Evolutionary conservation across 2,329 filamentous ascomycete genomes (phyloP), one percentile per base, ranked within the genome.

Genomic region (Diaporthe longicolla): DNA sequence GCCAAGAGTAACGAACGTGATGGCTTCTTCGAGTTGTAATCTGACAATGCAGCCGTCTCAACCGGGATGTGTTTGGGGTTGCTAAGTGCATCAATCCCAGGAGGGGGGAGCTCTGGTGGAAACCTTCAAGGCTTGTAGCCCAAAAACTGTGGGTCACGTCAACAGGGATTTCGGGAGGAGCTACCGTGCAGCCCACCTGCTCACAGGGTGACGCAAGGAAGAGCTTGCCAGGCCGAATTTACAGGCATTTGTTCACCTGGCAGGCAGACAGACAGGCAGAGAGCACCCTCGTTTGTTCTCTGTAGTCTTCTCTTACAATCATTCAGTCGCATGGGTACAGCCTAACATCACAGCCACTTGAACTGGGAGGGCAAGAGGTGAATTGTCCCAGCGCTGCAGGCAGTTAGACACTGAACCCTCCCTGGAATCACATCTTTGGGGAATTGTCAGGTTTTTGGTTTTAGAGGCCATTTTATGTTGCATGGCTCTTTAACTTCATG

Each of bases 61-160:
- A 68, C 32, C 32, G 15, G 58, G 70, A 40, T 59, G 35, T 48
- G 35, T 26, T 50, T 50, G 55, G 55, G 43, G 43, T 26, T 71
- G 55, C 24, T 59, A n/a, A 40, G 57, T 54, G n/a, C 40, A 52
- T 61, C 21, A 24, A 63, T 24, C 29, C 50, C 37, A 19, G 17
- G 29, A 29, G 21, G 48, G 57, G 48, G 57, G 48, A 61, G 54
- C 45, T 71, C 45, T 71, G 57, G 70, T 71, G 57, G 70, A 58
- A 63, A 63, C 57, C 57, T 71, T 52, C 13, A 50, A 45, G 45
- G 45, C 37, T 55, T 54, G 63, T 68, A 54, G 63, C 35, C 15
- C 35, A 35, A 35, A 52, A 55, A 54, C 43, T 71, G 29, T 19
- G 70, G 70, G 58, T 59, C 70, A 35, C 15, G 35, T 40, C 35